phyloP scores from a whole-genome alignment of 345 rosid genomes.

The Lagerstroemia speciosa region DNA sequence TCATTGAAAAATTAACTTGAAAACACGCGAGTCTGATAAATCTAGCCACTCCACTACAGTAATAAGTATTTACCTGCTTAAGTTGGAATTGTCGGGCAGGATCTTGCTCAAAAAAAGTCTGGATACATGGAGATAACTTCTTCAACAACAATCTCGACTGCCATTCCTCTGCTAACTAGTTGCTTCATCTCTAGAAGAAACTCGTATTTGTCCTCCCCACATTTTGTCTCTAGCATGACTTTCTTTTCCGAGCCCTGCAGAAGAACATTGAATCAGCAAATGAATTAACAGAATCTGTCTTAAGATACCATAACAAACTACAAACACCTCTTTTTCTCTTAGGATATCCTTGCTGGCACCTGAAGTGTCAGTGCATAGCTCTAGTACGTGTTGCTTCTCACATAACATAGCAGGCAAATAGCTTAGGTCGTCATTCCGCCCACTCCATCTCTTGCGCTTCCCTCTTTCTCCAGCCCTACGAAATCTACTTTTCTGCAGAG shows the following conservation, averaged over 20 bases:
- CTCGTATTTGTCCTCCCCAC: slow-evolving; percentile 51
- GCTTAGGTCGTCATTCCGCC: slow-evolving; percentile 56
- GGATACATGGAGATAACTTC: slow-evolving; percentile 75
- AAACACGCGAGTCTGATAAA: not conserved
- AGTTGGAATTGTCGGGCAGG: slow-evolving; percentile 67
- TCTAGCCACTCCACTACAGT: not conserved
- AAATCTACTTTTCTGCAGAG: slow-evolving; percentile 38
- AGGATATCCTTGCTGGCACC: slow-evolving; percentile 16
- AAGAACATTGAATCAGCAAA: slow-evolving; percentile 6
- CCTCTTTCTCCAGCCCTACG: slow-evolving; percentile 51
- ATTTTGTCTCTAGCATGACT: slow-evolving; percentile 11
- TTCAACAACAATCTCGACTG: slow-evolving; percentile 64
- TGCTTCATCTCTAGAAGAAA: slow-evolving; percentile 71
- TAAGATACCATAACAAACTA: not conserved
- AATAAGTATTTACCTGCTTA: slow-evolving; percentile 54
- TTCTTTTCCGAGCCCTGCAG: slow-evolving; percentile 15
- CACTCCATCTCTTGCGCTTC: slow-evolving; percentile 93
- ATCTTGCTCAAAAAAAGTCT: slow-evolving; percentile 51
- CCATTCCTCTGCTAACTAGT: slow-evolving; percentile 75
- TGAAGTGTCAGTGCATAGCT: slow-evolving; percentile 16
- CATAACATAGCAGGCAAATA: slow-evolving; percentile 29
- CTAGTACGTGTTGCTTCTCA: slow-evolving; percentile 31
- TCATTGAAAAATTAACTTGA: not conserved
- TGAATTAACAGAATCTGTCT: not conserved
- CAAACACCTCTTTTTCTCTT: slow-evolving; percentile 32